phyloP scores from a whole-genome alignment of 805 yeast species.

The Starmerella bombi region DNA sequence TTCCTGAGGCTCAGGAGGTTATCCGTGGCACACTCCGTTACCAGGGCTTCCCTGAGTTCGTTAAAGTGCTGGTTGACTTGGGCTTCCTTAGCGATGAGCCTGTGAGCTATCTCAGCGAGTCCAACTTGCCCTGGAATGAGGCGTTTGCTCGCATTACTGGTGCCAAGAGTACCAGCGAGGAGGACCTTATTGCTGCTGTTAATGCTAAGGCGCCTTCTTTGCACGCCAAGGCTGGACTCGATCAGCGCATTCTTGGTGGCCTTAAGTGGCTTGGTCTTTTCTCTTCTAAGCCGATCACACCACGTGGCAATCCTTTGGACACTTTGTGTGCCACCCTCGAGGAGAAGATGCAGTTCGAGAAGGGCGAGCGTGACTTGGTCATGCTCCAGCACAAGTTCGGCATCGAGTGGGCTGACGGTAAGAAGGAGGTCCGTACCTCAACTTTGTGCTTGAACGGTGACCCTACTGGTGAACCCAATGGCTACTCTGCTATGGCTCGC shows the following conservation, averaged over 20 bases:
- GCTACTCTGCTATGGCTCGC: conserved; percentile 97
- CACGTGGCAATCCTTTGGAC: conserved; percentile 90
- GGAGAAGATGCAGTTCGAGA: conserved; percentile 88
- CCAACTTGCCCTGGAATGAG: conserved; percentile 64
- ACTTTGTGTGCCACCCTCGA: conserved; percentile 94
- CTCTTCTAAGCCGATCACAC: conserved; percentile 59
- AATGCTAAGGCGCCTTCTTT: conserved; percentile 44
- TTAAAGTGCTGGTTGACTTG: conserved; percentile 85
- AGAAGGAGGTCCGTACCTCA: conserved; percentile 82
- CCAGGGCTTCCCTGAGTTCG: conserved; percentile 98
- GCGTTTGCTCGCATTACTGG: conserved; percentile 68
- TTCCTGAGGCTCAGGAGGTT: conserved; percentile 95
- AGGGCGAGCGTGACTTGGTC: conserved; percentile 91
- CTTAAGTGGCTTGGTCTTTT: conserved; percentile 90
- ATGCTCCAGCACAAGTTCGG: conserved; percentile 96
- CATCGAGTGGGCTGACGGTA: conserved; percentile 90
- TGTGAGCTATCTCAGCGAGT: conserved; percentile 40
- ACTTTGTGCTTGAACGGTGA: conserved; percentile 91
- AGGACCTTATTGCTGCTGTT: conserved; percentile 64
- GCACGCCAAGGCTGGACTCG: conserved; percentile 69
- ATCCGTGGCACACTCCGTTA: conserved; percentile 94
- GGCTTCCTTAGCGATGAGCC: conserved; percentile 79
- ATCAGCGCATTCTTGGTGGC: conserved; percentile 77
- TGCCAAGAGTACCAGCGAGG: conserved; percentile 53
- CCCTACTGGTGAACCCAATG: conserved; percentile 47